Evolutionary conservation across 2,329 filamentous ascomycete genomes (phyloP).

Genomic region (Shiraia sp.): DNA sequence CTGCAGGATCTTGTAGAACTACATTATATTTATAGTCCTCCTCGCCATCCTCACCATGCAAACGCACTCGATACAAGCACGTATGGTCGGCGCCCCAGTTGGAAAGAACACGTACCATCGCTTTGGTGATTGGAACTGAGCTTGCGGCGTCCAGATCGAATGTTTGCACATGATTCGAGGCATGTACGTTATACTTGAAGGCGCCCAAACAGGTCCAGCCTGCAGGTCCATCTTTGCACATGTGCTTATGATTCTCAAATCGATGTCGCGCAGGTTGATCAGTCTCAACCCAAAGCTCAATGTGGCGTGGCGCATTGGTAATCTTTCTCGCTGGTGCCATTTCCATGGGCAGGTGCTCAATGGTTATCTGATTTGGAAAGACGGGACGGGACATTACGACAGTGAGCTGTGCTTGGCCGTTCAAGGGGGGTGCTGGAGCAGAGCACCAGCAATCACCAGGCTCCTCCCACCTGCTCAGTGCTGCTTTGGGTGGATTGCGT

Average conservation of each 20-base stretch:
- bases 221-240: conserved; percentile 14
- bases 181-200: conserved; percentile 48
- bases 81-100: conserved; percentile 53
- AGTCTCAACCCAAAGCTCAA: conserved; percentile 52
- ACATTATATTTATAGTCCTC: conserved; percentile 24
- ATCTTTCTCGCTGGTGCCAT: conserved; percentile 45
- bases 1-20: conserved; percentile 14
- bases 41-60: conserved; percentile 44
- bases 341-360: conserved; percentile 51
- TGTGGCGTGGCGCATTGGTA: conserved; percentile 45
- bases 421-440: conserved; percentile 48
- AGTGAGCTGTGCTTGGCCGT: conserved; percentile 65
- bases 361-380: conserved; percentile 45
- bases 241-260: conserved; percentile 20
- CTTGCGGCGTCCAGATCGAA: conserved; percentile 42
- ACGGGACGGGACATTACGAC: conserved; percentile 52
- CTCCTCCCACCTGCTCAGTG: conserved; percentile 73
- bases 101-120: conserved; percentile 45
- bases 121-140: conserved; percentile 33
- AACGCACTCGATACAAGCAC: conserved; percentile 52
- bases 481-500: conserved; percentile 54
- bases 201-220: conserved; percentile 48
- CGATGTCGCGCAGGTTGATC: conserved; percentile 24
- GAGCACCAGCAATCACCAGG: conserved; percentile 89
- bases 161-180: conserved; percentile 48